phyloP scores from a whole-genome alignment of 176 grass and related monocot genomes.

The Luzula sylvatica region DNA sequence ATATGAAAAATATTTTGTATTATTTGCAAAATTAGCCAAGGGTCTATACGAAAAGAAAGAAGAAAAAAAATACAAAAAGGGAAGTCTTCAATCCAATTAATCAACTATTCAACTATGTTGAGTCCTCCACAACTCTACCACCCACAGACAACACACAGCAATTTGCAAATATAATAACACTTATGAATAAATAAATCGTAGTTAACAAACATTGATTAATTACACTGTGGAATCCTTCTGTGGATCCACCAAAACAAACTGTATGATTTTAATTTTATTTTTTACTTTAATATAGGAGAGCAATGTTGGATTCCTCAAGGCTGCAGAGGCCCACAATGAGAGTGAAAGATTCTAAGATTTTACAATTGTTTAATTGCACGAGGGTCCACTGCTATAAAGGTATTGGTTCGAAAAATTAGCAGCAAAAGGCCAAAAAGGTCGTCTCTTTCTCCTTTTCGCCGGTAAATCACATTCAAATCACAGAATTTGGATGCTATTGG shows the following conservation, averaged over 20 bases:
- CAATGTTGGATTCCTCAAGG: conserved; percentile 40
- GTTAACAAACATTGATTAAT: not conserved
- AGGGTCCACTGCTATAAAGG: not conserved
- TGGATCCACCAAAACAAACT: conserved; percentile 10
- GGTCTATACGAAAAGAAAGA: not conserved
- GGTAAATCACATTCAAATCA: not conserved
- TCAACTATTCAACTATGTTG: not conserved
- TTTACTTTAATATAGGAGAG: not conserved
- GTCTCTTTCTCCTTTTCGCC: not conserved
- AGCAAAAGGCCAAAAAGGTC: conserved; percentile 16
- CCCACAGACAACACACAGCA: not conserved
- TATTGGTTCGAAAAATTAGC: not conserved
- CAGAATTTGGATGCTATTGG: conserved; percentile 1
- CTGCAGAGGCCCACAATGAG: conserved; percentile 29
- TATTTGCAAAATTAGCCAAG: too few species aligned
- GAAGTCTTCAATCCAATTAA: too few species aligned
- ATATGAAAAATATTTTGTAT: too few species aligned
- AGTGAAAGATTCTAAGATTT: conserved; percentile 68
- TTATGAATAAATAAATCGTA: not conserved
- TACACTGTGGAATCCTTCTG: conserved; percentile 27
- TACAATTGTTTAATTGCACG: not conserved
- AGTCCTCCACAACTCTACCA: conserved; percentile 10
- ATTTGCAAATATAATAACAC: not conserved
- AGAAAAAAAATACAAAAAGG: not conserved
- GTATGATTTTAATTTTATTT: too few species aligned